Conservation (phyloP, 306 rosid species). For the Cucumis melo region DNA sequence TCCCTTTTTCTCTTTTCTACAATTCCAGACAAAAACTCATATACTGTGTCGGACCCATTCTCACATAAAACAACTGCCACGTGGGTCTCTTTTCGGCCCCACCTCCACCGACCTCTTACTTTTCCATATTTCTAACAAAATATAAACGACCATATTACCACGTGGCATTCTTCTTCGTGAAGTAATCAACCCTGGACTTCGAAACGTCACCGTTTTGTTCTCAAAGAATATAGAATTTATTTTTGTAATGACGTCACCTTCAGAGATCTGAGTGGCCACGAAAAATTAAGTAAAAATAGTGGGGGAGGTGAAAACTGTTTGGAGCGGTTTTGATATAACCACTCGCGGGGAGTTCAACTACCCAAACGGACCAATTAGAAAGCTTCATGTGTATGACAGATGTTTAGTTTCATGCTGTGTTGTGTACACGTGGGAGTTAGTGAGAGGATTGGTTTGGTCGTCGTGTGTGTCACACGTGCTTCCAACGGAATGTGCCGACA, state of each 20-base stretch:
- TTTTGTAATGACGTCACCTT: not conserved
- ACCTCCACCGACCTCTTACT: not conserved
- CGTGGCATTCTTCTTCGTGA: not conserved
- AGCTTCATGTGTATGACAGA: not conserved
- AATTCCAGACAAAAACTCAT: not conserved
- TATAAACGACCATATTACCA: not conserved
- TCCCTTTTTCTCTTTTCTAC: not conserved
- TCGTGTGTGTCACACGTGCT: not conserved
- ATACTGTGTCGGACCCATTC: not conserved
- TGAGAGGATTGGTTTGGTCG: not conserved
- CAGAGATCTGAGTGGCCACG: not conserved
- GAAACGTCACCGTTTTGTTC: not conserved
- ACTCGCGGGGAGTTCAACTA: not conserved
- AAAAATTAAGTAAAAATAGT: not conserved
- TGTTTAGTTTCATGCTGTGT: not conserved
- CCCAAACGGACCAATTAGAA: not conserved
- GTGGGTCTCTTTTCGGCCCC: not conserved
- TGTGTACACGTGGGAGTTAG: not conserved
- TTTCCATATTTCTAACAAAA: not conserved
- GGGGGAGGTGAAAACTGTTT: not conserved
- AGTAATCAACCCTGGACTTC: not conserved
- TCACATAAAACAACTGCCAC: not conserved
- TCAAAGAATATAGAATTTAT: not conserved
- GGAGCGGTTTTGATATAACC: not conserved
- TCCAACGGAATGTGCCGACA: not conserved